phyloP scores from a whole-genome alignment of 139 green algal genomes.

The Yamagishiella unicocca region DNA sequence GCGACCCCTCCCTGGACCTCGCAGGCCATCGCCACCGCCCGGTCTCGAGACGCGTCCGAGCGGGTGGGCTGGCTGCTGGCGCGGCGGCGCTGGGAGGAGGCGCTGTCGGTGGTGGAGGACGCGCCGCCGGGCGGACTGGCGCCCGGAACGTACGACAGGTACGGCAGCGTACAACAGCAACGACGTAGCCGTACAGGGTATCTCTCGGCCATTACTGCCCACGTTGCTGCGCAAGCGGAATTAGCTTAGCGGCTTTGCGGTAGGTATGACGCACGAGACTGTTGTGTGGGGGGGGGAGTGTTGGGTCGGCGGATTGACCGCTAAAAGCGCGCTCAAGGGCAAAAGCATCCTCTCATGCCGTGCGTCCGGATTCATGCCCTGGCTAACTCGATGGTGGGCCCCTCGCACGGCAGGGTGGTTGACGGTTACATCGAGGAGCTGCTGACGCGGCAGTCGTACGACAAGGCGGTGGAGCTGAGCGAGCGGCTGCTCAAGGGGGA shows the following conservation, averaged over 20 bases:
- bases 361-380: no score
- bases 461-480: conserved; percentile 51
- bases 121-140: conserved; percentile 58
- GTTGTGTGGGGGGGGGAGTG: no score
- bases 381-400: no score
- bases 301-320: no score
- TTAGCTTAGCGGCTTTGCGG: no score
- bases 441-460: conserved; percentile 45
- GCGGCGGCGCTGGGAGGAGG: conserved; percentile 73
- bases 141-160: conserved; percentile 56
- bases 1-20: not conserved
- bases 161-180: no score
- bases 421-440: conserved; percentile 58
- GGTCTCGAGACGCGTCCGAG: conserved; percentile 82
- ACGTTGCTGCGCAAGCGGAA: no score
- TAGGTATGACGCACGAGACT: no score
- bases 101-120: conserved; percentile 76
- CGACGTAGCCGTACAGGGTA: no score
- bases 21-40: conserved; percentile 74
- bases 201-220: no score
- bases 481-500: conserved; percentile 66
- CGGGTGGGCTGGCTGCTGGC: conserved; percentile 86
- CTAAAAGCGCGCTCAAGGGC: no score
- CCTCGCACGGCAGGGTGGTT: conserved; percentile 39
- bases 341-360: no score